A percentile compares a stretch with the other conserved stretches of the same genome.
phyloP scores from a whole-genome alignment of 331 rosid species.

The Pyrus hybrid region DNA sequence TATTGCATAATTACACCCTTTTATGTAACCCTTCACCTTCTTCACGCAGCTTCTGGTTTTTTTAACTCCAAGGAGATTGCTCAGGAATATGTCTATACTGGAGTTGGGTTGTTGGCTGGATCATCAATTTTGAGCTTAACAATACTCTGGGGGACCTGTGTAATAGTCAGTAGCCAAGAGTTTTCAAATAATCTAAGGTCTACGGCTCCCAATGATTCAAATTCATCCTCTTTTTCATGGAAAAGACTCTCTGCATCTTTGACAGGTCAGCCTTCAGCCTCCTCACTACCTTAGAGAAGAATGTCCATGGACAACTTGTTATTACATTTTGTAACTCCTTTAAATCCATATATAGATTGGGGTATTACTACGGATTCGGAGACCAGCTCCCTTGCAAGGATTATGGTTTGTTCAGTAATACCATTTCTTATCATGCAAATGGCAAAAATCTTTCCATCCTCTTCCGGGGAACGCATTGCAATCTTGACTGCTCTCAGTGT shows the following conservation, averaged over 20 bases:
- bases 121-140: slow-evolving; percentile 56
- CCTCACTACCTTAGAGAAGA: too few relatives aligned
- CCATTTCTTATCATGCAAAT: slow-evolving; percentile 55
- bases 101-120: slow-evolving; percentile 65
- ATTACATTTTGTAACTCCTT: not conserved
- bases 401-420: slow-evolving; percentile 38
- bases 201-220: not conserved
- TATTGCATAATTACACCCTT: too few relatives aligned
- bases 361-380: slow-evolving; percentile 47
- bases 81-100: slow-evolving; percentile 50
- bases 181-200: slow-evolving; percentile 8
- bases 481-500: slow-evolving; percentile 17
- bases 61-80: slow-evolving; percentile 45
- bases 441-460: slow-evolving; percentile 17
- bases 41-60: slow-evolving; percentile 43
- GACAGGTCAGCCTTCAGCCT: slow-evolving; percentile 12
- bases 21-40: too few relatives aligned
- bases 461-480: slow-evolving; percentile 12
- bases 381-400: slow-evolving; percentile 42
- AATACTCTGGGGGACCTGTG: slow-evolving; percentile 11
- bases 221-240: not conserved
- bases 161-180: slow-evolving; percentile 29
- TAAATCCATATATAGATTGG: slow-evolving; percentile 23
- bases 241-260: slow-evolving; percentile 25
- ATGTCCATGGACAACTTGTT: too few relatives aligned